Conservation (phyloP, 805 yeast species). For the Yamadazyma sp. region DNA sequence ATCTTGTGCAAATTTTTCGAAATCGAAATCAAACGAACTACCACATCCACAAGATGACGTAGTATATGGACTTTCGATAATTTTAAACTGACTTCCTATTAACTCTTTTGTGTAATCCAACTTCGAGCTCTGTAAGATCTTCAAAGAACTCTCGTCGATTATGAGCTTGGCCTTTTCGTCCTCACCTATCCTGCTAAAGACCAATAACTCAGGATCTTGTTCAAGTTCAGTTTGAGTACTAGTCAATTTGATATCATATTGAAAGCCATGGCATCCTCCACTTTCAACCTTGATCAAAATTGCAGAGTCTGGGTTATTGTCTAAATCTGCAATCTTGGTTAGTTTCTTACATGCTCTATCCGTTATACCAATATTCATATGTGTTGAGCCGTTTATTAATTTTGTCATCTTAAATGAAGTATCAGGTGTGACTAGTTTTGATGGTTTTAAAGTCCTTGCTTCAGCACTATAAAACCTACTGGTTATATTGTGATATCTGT, state of each 20-base stretch:
- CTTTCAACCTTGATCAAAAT: constrained; percentile 78
- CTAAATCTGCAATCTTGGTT: constrained; percentile 48
- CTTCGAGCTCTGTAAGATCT: constrained; percentile 78
- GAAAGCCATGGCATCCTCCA: constrained; percentile 99
- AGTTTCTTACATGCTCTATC: constrained; percentile 51
- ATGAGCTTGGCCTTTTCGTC: constrained; percentile 60
- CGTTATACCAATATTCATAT: constrained; percentile 45
- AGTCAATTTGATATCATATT: constrained; percentile 71
- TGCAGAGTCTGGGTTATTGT: constrained; percentile 58
- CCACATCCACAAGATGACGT: constrained; percentile 50
- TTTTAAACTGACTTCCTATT: constrained; percentile 91
- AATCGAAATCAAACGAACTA: constrained; percentile 45
- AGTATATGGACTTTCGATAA: constrained; percentile 86
- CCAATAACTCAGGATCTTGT: constrained; percentile 35
- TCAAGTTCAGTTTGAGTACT: constrained; percentile 36
- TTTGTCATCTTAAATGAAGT: constrained; percentile 32
- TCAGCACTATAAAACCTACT: background rate
- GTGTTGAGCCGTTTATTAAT: constrained; percentile 33
- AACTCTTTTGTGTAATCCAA: constrained; percentile 88
- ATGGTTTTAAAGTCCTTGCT: constrained; percentile 18
- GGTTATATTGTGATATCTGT: too few relatives aligned
- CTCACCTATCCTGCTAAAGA: constrained; percentile 60
- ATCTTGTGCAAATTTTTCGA: constrained; percentile 37
- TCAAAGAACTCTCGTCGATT: constrained; percentile 77
- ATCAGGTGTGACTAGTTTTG: constrained; percentile 28